Conservation (phyloP, 2,329 filamentous ascomycete species). For the Ceratocystis diversiconidia region DNA sequence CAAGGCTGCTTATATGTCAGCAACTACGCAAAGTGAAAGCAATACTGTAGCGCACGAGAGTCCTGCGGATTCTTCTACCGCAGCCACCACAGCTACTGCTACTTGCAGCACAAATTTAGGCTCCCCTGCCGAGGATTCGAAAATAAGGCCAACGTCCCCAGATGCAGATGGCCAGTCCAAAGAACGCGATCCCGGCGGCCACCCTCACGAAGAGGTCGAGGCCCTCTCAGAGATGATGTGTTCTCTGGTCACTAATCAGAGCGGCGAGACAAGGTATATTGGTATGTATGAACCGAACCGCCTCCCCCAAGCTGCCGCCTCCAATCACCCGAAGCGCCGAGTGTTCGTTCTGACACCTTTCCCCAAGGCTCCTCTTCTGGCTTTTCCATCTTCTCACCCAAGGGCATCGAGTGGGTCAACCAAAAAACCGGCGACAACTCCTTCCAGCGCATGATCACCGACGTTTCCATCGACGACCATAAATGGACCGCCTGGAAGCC, state of each 20-base stretch:
- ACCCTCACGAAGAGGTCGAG: constrained; percentile 56
- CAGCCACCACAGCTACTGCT: not conserved
- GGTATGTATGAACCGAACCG: constrained; percentile 38
- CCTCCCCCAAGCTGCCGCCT: constrained; percentile 7
- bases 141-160: constrained; percentile 21
- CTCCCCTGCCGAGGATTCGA: constrained; percentile 15
- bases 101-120: not conserved
- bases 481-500: constrained; percentile 98
- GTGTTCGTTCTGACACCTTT: no score
- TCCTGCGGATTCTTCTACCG: constrained; percentile 35
- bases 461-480: constrained; percentile 80
- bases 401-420: constrained; percentile 97
- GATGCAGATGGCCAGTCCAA: constrained; percentile 32
- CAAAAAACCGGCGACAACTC: constrained; percentile 91
- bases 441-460: constrained; percentile 87
- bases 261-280: constrained; percentile 89
- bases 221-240: constrained; percentile 97
- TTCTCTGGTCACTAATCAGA: constrained; percentile 86
- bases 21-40: constrained; percentile 27
- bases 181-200: constrained; percentile 20
- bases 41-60: constrained; percentile 37
- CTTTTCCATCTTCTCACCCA: constrained; percentile 96
- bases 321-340: not conserved
- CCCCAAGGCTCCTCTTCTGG: constrained; percentile 75
- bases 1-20: constrained; percentile 26